Evolutionary conservation across 164 flowering plant genomes (phyloP).

Genomic region (Liquidambar formosana): DNA sequence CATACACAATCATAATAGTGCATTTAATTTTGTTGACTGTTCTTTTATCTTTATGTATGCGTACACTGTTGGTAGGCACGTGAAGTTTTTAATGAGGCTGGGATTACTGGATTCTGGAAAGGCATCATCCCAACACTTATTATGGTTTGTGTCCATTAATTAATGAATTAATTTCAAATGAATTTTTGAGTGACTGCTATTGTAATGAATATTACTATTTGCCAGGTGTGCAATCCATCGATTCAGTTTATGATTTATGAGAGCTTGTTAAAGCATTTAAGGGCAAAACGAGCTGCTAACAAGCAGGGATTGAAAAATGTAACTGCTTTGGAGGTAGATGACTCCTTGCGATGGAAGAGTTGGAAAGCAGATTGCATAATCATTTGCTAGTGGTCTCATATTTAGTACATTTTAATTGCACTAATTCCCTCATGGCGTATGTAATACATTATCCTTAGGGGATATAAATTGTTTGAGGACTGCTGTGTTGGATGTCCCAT

Average conservation of each 20-base stretch:
- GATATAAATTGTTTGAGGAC: background rate
- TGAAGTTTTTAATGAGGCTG: conserved; percentile 73
- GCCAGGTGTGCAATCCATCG: conserved; percentile 84
- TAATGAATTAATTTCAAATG: background rate
- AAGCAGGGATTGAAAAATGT: conserved; percentile 34
- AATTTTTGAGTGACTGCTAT: background rate
- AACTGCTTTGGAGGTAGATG: conserved; percentile 70
- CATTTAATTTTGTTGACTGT: background rate
- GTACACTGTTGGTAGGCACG: conserved; percentile 36
- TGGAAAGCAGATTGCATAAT: background rate
- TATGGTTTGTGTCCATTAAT: conserved; percentile 54
- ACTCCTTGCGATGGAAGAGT: background rate
- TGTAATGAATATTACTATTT: conserved; percentile 1
- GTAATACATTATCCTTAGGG: background rate
- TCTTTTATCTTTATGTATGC: background rate
- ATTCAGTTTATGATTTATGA: conserved; percentile 92
- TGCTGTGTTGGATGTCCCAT: no score
- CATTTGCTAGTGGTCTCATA: background rate
- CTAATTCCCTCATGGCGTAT: background rate
- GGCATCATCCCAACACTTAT: conserved; percentile 79
- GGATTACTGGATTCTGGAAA: conserved; percentile 77
- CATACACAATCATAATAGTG: no score
- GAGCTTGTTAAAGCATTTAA: conserved; percentile 56
- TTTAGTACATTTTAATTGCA: background rate
- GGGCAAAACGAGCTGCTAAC: conserved; percentile 46